These are phyloP conservation scores for Torulaspora delbrueckii DNA, from an alignment of 805 yeast genomes.

Conservation along the genomic window DNA sequence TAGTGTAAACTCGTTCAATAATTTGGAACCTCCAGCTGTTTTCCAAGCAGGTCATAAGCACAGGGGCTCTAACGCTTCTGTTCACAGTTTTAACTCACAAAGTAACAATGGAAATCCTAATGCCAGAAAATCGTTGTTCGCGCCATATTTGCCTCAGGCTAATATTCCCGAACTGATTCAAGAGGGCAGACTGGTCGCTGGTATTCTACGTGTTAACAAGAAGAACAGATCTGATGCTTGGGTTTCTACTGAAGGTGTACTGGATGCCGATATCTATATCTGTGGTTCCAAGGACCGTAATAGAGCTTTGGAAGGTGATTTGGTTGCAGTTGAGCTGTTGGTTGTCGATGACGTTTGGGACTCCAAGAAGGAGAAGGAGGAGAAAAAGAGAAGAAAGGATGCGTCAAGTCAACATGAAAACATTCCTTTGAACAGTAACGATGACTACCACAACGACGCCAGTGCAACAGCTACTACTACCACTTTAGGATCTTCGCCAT, in stretches of 20 bases:
- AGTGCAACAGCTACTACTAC: constrained; percentile 44
- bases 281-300: constrained; percentile 98
- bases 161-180: constrained; percentile 82
- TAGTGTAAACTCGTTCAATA: constrained; percentile 16
- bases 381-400: constrained; percentile 87
- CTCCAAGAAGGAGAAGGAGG: constrained; percentile 93
- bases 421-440: constrained; percentile 39
- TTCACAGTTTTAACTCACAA: constrained; percentile 42
- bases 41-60: constrained; percentile 79
- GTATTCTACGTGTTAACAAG: constrained; percentile 88
- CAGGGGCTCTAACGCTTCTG: constrained; percentile 64
- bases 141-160: constrained; percentile 93
- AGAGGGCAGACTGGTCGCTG: constrained; percentile 89
- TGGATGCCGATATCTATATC: constrained; percentile 94
- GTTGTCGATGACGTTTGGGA: constrained; percentile 98
- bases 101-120: constrained; percentile 36
- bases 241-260: constrained; percentile 92
- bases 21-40: constrained; percentile 35
- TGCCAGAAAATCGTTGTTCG: constrained; percentile 75
- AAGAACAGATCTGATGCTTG: constrained; percentile 97
- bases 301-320: constrained; percentile 93
- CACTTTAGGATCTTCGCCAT: constrained; percentile 15
- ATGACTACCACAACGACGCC: constrained; percentile 78
- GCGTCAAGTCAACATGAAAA: constrained; percentile 41
- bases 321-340: constrained; percentile 90